Evolutionary conservation across 2,329 filamentous ascomycete genomes (phyloP).

Genomic region (Ceratocystis huliohia): DNA sequence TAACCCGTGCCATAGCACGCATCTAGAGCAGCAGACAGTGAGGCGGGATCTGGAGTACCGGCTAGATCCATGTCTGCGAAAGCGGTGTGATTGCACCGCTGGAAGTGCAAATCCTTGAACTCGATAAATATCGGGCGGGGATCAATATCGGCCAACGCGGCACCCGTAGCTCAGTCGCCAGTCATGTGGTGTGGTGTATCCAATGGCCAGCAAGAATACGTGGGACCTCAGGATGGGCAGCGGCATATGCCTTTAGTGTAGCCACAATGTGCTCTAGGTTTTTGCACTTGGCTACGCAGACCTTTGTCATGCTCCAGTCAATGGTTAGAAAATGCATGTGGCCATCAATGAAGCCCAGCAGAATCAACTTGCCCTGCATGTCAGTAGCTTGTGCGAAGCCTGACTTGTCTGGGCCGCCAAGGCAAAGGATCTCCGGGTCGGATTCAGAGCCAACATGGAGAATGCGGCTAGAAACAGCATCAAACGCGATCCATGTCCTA

Average conservation of each 20-base stretch:
- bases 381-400: constrained; percentile 25
- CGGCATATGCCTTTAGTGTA: constrained; percentile 35
- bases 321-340: constrained; percentile 45
- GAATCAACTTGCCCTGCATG: constrained; percentile 30
- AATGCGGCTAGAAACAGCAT: constrained; percentile 17
- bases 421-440: constrained; percentile 16
- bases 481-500: constrained; percentile 17
- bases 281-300: constrained; percentile 37
- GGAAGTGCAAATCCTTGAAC: constrained; percentile 43
- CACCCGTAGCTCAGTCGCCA: constrained; percentile 34
- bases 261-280: constrained; percentile 37
- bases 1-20: constrained; percentile 41
- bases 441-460: constrained; percentile 17
- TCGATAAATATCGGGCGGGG: constrained; percentile 44
- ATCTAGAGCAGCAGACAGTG: constrained; percentile 37
- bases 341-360: constrained; percentile 46
- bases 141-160: constrained; percentile 39
- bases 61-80: constrained; percentile 38
- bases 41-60: constrained; percentile 34
- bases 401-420: constrained; percentile 16
- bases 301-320: constrained; percentile 41
- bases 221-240: constrained; percentile 34
- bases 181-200: constrained; percentile 43
- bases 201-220: constrained; percentile 43
- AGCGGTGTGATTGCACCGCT: constrained; percentile 43